phyloP scores from a whole-genome alignment of 2,329 filamentous ascomycete species.

The Cercospora sojina region DNA sequence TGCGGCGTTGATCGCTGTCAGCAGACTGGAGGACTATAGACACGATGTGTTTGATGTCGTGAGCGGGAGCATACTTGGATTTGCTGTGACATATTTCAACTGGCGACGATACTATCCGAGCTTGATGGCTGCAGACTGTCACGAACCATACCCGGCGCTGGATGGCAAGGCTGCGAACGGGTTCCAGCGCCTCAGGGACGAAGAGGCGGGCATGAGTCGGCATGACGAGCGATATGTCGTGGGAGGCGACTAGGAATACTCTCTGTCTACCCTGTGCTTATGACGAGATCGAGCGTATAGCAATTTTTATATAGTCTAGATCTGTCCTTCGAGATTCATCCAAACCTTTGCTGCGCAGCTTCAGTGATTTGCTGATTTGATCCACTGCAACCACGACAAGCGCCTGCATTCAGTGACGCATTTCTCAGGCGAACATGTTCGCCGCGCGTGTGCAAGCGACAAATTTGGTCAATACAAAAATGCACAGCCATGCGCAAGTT shows the following conservation, averaged over 20 bases:
- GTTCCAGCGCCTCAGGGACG: conserved; percentile 46
- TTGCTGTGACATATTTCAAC: conserved; percentile 56
- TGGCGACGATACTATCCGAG: conserved; percentile 62
- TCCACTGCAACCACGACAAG: neutral
- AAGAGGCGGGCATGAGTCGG: conserved; percentile 42
- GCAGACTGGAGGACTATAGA: conserved; percentile 62
- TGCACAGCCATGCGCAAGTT: neutral
- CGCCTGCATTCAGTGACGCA: too few species aligned
- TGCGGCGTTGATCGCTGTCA: conserved; percentile 61
- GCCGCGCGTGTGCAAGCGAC: neutral
- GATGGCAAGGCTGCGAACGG: conserved; percentile 23
- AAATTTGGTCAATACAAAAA: neutral
- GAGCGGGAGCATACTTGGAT: conserved; percentile 55
- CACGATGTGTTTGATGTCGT: conserved; percentile 65
- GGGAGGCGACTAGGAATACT: neutral
- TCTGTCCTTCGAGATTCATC: neutral
- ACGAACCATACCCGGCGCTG: conserved; percentile 49
- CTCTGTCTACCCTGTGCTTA: neutral
- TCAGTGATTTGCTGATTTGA: neutral
- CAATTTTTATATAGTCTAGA: neutral
- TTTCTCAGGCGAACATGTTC: too few species aligned
- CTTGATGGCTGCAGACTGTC: conserved; percentile 52
- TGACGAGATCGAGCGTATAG: neutral
- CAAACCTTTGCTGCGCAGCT: neutral
- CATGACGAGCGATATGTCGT: conserved; percentile 6